Conservation (phyloP, 495 filamentous ascomycete genomes). For the Penicillium parvum region DNA sequence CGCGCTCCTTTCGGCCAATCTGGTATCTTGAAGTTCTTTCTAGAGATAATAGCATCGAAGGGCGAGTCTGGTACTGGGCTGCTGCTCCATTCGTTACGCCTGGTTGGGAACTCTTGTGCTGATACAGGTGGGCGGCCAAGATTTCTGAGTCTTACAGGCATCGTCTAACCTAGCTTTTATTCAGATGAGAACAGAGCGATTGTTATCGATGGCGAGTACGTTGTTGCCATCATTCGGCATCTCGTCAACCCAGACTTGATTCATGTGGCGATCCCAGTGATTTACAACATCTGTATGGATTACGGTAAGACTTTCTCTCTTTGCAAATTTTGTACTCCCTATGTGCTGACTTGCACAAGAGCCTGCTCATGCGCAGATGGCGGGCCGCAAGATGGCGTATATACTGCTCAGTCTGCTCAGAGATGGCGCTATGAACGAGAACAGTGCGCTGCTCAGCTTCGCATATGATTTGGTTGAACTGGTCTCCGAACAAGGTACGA, state of each 20-base stretch:
- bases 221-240: conserved; percentile 51
- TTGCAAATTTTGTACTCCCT: neutral
- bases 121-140: conserved; percentile 56
- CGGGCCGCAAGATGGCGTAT: conserved; percentile 50
- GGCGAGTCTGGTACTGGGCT: conserved; percentile 30
- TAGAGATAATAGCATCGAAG: conserved; percentile 46
- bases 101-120: conserved; percentile 78
- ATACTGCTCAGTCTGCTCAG: conserved; percentile 37
- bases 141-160: no score
- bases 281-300: conserved; percentile 72
- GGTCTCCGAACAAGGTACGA: conserved; percentile 39
- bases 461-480: conserved; percentile 39
- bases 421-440: conserved; percentile 28
- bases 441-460: conserved; percentile 34
- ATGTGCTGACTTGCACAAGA: conserved; percentile 28
- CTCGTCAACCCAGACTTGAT: conserved; percentile 48
- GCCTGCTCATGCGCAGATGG: conserved; percentile 56
- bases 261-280: conserved; percentile 58
- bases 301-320: conserved; percentile 50
- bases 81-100: conserved; percentile 55
- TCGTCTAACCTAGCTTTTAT: no score
- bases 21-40: conserved; percentile 63
- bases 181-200: conserved; percentile 69
- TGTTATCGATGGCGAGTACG: conserved; percentile 55
- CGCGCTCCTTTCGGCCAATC: conserved; percentile 61